Evolutionary conservation across 257 asterid genomes (phyloP).

Genomic region (Orobanche coerulescens): DNA sequence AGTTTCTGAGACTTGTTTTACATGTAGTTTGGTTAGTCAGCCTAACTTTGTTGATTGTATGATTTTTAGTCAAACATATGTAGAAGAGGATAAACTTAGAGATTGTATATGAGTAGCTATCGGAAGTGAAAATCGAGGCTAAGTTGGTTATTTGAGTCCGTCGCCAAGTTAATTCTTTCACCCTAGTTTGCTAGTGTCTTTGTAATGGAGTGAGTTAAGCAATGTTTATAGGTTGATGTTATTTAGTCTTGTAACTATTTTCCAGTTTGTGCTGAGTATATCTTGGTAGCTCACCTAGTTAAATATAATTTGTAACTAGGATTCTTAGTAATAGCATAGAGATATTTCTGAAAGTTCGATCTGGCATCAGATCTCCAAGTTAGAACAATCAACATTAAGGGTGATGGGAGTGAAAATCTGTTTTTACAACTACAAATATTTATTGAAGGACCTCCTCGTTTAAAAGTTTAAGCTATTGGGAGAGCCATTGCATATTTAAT

Average conservation of each 20-base stretch:
- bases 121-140: not conserved
- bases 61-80: not conserved
- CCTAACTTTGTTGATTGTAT: not conserved
- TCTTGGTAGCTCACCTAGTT: not conserved
- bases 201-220: not conserved
- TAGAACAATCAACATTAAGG: not conserved
- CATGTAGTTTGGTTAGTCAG: constrained; percentile 9
- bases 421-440: not conserved
- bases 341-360: not conserved
- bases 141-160: constrained; percentile 4
- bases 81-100: not conserved
- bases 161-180: not conserved
- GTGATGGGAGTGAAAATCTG: not conserved
- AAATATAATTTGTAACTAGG: not conserved
- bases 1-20: not conserved
- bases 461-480: not conserved
- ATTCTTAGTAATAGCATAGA: constrained; percentile 4
- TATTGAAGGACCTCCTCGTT: not conserved
- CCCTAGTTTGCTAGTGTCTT: not conserved
- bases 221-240: constrained; percentile 14
- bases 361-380: not conserved
- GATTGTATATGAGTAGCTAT: constrained; percentile 1
- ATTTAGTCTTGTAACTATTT: not conserved
- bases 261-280: not conserved
- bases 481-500: not conserved